Conservation (phyloP, 345 rosid genomes). For the Arabidopsis suecica region DNA sequence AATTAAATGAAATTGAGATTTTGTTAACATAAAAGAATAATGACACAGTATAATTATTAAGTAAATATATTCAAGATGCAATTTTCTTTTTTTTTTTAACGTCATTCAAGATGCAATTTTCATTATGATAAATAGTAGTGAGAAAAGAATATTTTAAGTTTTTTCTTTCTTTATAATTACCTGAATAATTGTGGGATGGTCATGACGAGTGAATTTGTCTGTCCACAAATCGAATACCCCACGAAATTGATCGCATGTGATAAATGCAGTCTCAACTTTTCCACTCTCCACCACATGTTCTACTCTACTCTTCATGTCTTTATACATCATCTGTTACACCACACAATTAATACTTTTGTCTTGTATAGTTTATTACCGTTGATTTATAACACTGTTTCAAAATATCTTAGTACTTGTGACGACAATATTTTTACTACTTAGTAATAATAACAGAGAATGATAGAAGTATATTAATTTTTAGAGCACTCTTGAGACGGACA, state of each 20-base stretch:
- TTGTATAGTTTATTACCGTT: not conserved
- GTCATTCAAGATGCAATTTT: not conserved
- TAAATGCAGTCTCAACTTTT: conserved; percentile 42
- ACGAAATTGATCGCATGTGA: conserved; percentile 36
- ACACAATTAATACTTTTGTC: conserved; percentile 5
- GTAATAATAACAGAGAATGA: not conserved
- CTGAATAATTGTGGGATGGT: conserved; percentile 75
- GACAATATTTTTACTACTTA: not conserved
- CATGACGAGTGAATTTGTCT: conserved; percentile 50
- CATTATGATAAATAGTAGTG: not conserved
- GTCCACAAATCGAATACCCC: conserved; percentile 55
- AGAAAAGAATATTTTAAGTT: not conserved
- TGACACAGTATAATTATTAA: too few species aligned
- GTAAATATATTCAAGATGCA: not conserved
- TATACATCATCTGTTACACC: conserved; percentile 48
- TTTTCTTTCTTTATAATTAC: conserved; percentile 31
- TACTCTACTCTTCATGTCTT: conserved; percentile 59
- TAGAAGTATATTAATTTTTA: not conserved
- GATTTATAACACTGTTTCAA: not conserved
- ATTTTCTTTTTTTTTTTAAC: too few species aligned
- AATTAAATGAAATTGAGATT: not conserved
- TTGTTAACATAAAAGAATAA: not conserved
- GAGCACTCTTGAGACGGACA: not conserved
- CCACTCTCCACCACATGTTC: conserved; percentile 58
- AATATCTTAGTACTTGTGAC: not conserved